A percentile compares a stretch with the other conserved stretches of the same genome.
Conservation (phyloP, 495 filamentous ascomycete species). For the Penicillium fimorum region DNA sequence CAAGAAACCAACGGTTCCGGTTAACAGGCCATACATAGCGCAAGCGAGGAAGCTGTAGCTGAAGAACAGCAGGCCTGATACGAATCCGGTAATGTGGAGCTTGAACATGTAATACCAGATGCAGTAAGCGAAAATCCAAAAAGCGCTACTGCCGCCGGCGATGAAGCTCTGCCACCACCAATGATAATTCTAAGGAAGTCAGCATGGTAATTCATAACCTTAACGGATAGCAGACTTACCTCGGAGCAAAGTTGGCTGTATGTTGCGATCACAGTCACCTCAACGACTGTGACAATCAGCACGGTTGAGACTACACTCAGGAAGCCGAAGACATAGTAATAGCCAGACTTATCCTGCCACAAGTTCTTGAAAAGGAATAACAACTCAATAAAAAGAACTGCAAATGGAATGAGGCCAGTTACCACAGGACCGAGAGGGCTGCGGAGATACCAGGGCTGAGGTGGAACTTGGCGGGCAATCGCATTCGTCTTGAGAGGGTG, state of each 20-base stretch:
- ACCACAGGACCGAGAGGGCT: conserved; percentile 62
- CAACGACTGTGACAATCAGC: conserved; percentile 73
- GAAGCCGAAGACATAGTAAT: conserved; percentile 95
- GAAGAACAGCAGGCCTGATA: conserved; percentile 82
- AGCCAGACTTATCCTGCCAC: conserved; percentile 91
- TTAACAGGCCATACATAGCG: conserved; percentile 77
- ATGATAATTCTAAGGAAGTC: conserved; percentile 68
- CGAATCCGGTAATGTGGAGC: conserved; percentile 79
- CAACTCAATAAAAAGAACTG: conserved; percentile 90
- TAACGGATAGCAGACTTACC: conserved; percentile 34
- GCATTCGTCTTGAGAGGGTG: conserved; percentile 82
- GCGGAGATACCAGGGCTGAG: conserved; percentile 76
- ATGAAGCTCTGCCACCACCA: conserved; percentile 97
- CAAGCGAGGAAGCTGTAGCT: conserved; percentile 80
- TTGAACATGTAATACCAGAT: conserved; percentile 84
- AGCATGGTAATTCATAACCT: conserved; percentile 7
- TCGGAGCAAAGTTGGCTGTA: conserved; percentile 84
- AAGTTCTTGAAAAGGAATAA: conserved; percentile 89
- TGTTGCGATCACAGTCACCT: conserved; percentile 86
- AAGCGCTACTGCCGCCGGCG: conserved; percentile 71
- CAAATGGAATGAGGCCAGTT: conserved; percentile 84
- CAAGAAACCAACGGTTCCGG: conserved; percentile 85
- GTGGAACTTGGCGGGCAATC: conserved; percentile 72
- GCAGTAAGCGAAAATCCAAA: conserved; percentile 87
- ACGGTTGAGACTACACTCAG: conserved; percentile 73